A percentile compares a stretch with the other conserved stretches of the same genome.
These are phyloP conservation scores for Chytriomyces sp. DNA, from an alignment of 192 early-diverging fungal species.

Conservation along the genomic window DNA sequence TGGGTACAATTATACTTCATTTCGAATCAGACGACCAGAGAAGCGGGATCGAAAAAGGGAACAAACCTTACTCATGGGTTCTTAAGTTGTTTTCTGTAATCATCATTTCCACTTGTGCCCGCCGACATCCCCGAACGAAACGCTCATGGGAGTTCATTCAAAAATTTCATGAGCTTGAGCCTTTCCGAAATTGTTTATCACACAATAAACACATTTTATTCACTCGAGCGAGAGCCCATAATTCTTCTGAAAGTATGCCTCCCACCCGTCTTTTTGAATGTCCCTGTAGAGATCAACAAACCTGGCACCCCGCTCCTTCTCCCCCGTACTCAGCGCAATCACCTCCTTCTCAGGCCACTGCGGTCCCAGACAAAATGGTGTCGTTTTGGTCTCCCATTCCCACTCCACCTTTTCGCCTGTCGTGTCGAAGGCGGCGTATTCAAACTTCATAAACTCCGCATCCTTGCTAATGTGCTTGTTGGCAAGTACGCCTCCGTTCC, in stretches of 20 bases:
- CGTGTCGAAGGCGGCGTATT: slow-evolving; percentile 10
- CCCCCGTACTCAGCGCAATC: background rate
- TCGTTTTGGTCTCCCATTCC: slow-evolving; percentile 34
- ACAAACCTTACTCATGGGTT: too few species aligned
- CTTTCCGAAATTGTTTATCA: background rate
- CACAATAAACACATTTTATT: too few species aligned
- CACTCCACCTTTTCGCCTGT: slow-evolving; percentile 7
- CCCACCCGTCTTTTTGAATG: slow-evolving; percentile 8
- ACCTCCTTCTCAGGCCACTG: background rate
- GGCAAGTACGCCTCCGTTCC: slow-evolving; percentile 38
- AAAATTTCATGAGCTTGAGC: background rate
- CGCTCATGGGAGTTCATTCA: background rate
- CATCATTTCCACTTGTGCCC: too few species aligned
- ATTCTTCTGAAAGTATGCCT: background rate
- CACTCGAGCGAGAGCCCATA: background rate
- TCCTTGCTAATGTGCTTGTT: slow-evolving; percentile 32
- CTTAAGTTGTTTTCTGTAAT: too few species aligned
- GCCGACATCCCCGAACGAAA: too few species aligned
- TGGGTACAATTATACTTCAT: too few species aligned
- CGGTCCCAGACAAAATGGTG: slow-evolving; percentile 31
- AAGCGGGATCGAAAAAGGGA: too few species aligned
- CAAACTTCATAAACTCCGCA: slow-evolving; percentile 11
- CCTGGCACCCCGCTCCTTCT: background rate
- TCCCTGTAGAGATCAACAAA: slow-evolving; percentile 24
- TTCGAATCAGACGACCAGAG: too few species aligned